Evolutionary conservation across 2,329 filamentous ascomycete genomes (phyloP).

Genomic region (Lachnellula cervina): DNA sequence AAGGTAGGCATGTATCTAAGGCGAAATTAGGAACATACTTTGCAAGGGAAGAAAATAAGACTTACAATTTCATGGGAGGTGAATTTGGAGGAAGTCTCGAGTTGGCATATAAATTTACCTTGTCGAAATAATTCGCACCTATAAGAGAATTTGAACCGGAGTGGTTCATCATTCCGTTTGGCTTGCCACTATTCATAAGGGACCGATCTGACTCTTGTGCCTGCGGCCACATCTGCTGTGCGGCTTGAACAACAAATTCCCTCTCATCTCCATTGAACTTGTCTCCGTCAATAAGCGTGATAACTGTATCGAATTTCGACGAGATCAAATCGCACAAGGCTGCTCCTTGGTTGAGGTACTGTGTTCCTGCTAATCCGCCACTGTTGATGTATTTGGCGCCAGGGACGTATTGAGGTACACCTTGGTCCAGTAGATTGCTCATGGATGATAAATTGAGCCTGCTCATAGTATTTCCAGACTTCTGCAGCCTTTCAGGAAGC

Average conservation of each 20-base stretch:
- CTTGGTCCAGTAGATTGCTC: constrained; percentile 32
- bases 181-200: constrained; percentile 26
- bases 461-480: constrained; percentile 11
- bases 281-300: constrained; percentile 68
- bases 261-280: constrained; percentile 48
- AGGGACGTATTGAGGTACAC: constrained; percentile 34
- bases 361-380: constrained; percentile 37
- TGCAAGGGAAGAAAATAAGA: constrained; percentile 4
- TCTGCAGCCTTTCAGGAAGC: constrained; percentile 14
- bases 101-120: constrained; percentile 75
- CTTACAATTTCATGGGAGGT: constrained; percentile 62
- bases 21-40: constrained; percentile 4
- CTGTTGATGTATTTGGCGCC: constrained; percentile 38
- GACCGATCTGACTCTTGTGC: constrained; percentile 18
- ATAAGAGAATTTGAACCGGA: constrained; percentile 34
- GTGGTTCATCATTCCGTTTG: constrained; percentile 33
- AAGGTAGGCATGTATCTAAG: constrained; percentile 67
- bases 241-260: constrained; percentile 38
- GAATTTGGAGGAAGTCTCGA: constrained; percentile 66
- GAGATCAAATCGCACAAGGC: constrained; percentile 56
- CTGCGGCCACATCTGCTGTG: constrained; percentile 17
- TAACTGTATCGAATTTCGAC: constrained; percentile 59
- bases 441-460: constrained; percentile 24
- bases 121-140: constrained; percentile 61
- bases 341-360: constrained; percentile 42